Conservation (phyloP, 352 stramenopile species). For the Pythium diclinum region DNA sequence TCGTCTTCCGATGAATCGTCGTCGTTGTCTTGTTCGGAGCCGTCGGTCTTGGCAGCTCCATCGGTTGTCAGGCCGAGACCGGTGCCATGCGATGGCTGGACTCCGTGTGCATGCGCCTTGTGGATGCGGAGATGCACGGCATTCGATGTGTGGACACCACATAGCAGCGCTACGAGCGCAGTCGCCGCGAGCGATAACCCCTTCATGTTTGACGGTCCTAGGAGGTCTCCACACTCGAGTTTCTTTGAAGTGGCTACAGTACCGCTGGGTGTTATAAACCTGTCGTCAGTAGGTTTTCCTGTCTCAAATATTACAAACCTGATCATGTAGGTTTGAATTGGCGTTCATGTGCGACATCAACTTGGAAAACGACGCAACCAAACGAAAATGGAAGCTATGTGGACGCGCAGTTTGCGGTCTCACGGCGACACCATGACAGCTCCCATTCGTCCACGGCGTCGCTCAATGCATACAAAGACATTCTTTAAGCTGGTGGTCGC, state of each 20-base stretch:
- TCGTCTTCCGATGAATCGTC: conserved; percentile 2
- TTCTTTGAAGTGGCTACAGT: background rate
- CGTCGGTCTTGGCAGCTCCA: background rate
- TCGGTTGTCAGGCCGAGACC: no score
- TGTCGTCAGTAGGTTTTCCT: background rate
- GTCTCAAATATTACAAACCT: background rate
- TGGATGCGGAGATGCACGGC: background rate
- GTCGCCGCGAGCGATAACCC: background rate
- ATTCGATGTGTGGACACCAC: background rate
- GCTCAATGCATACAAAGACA: background rate
- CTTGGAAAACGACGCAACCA: background rate
- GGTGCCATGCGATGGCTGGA: background rate
- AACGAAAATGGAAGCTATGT: conserved; percentile 1
- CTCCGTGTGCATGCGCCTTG: background rate
- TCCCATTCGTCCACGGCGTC: background rate
- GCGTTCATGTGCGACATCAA: background rate
- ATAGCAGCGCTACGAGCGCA: background rate
- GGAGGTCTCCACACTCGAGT: background rate
- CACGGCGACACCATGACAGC: background rate
- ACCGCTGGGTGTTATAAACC: background rate
- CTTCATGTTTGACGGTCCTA: background rate
- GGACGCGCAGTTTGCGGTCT: background rate
- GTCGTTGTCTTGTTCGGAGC: background rate
- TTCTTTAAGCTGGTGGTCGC: background rate
- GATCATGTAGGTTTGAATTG: background rate